Evolutionary conservation across 1,139 yeast species (phyloP), one percentile per base, ranked within the genome.

Genomic region (Pichia terricola): DNA sequence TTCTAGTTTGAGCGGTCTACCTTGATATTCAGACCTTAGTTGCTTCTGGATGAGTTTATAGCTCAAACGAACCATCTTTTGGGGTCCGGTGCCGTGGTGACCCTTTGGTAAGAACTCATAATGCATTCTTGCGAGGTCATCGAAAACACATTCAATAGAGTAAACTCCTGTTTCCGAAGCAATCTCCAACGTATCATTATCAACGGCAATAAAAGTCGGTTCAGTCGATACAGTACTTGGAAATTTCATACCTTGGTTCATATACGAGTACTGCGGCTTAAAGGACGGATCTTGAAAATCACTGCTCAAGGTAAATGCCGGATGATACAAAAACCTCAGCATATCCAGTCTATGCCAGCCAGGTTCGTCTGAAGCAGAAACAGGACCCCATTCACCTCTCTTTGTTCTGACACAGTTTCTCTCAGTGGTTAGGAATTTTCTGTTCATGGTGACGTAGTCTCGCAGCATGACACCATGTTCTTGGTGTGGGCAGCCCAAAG

Each of bases 401-500:
- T 65, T 65, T 0, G 82, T 73, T 53, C 94, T 68, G 8, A 76
- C 54, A 50, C 84, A 77, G 38, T 66, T 68, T 1, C 64, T 59
- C 60, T 88, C 97, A 48, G 80, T 69, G 0, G 95, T 80, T 69
- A 82, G 72, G 58, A 88, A 89, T 6, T 88, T 76, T 47, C 97
- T 71, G 61, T 89, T 85, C 70, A 87, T 75, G 53, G 81, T 75
- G 11, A 81, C 69, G 58, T 89, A 91, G 51, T 85, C 96, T 49
- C 96, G 71, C 39, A 87, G 64, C 97, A 91, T 91, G 27, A 89
- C 84, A 22, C 97, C 97, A 54, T 72, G 69, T 4, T 79, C 84
- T 63, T 88, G 94, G 62, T 91, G 97, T 1, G 97, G 96, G 53
- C 94, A 83, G 0, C 96, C 96, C 37, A 89, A 67, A 30, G 77